A percentile compares a stretch with the other conserved stretches of the same genome.
Evolutionary conservation across 176 grass and related monocot genomes (phyloP).

Genomic region (Musa acuminata): DNA sequence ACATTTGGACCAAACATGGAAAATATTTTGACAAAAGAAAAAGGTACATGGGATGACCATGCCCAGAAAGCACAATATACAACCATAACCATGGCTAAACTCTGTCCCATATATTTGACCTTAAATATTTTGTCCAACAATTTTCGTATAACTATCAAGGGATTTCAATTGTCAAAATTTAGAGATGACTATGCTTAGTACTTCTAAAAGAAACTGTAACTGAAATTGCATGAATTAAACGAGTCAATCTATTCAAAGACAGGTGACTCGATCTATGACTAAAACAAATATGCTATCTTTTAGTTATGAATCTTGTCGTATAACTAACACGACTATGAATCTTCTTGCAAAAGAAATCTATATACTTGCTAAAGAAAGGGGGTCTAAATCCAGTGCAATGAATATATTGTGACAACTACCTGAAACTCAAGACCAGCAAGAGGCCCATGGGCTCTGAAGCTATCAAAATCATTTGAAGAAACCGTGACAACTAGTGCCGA

Average conservation of each 20-base stretch:
- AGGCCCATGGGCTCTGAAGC: slow-evolving; percentile 50
- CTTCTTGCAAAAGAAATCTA: too few species aligned
- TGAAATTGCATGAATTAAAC: background rate
- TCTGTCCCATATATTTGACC: background rate
- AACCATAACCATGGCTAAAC: background rate
- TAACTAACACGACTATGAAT: too few species aligned
- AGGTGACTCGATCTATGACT: background rate
- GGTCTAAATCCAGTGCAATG: background rate
- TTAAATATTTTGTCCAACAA: too few species aligned
- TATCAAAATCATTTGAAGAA: slow-evolving; percentile 67
- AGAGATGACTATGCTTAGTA: too few species aligned
- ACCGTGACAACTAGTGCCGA: slow-evolving; percentile 84
- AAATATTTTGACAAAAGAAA: background rate
- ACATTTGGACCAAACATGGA: background rate
- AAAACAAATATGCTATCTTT: background rate
- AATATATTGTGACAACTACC: slow-evolving; percentile 35
- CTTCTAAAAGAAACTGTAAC: too few species aligned
- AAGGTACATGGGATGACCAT: background rate
- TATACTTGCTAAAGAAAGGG: background rate
- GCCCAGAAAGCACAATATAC: background rate
- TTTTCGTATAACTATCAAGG: too few species aligned
- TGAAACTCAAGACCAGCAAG: slow-evolving; percentile 96
- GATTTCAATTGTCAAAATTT: too few species aligned
- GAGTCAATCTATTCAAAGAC: background rate
- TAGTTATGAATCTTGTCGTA: too few species aligned